Evolutionary conservation across 208 protist species (phyloP), one percentile per base, ranked within the genome.

Genomic region (Leishmania turanica): DNA sequence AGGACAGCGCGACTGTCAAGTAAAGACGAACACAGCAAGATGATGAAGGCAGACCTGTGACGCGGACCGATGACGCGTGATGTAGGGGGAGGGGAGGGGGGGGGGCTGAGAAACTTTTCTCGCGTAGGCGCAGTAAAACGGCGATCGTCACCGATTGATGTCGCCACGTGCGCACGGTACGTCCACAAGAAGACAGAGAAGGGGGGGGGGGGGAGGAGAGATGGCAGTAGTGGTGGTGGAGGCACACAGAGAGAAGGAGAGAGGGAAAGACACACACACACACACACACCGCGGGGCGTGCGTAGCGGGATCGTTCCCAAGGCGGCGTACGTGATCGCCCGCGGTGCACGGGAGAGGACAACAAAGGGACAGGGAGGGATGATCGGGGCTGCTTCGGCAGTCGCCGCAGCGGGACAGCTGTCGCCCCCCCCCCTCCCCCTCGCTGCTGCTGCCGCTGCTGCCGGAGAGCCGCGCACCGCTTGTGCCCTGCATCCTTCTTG

Each of bases 251-350:
- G 66, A 69, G 64, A 81, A 31, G 47, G 47, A 58, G 47, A 58
- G 34, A 78, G 72, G 37, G 65, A 78, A 58, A 69, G 60, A 74
- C 27, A 66, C 13, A 40, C 31, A 40, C n/a, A 47, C 45, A 82
- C 27, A 66, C 0, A 40, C 31, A 68, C 31, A 68, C 31, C 31
- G 49, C 37, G n/a, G 71, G 49, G 45, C 17, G 31, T 42, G 13
- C 15, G 71, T 58, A 75, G 11, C 24, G 51, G 37, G n/a, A 84
- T 49, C 0, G 34, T 58, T 56, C n/a, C 3, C 47, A 51, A 56
- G 47, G 74, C 34, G 47, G 34, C 24, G 34, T 51, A 42, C 34
- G 45, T 66, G 24, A 64, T 68, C 31, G 37, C 17, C 66, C 8
- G 66, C 17, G 66, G 40, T 64, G 11, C 19, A 64, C 58, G 27